phyloP scores from a whole-genome alignment of 2,329 filamentous ascomycete genomes.

The Emmonsiellopsis sp. region DNA sequence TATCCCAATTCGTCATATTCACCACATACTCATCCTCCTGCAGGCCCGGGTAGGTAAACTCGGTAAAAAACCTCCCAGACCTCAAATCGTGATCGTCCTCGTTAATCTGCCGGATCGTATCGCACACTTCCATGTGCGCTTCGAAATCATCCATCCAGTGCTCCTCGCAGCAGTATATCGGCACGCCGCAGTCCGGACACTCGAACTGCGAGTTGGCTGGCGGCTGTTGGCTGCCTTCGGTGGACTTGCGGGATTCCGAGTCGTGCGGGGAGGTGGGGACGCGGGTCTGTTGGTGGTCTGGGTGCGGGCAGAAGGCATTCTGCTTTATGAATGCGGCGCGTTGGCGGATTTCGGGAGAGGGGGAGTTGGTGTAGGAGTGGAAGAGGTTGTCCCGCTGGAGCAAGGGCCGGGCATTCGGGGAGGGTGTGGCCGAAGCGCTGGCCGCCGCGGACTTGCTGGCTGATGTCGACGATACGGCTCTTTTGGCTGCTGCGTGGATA shows the following conservation, averaged over 20 bases:
- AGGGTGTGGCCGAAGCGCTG: background rate
- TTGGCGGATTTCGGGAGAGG: constrained; percentile 75
- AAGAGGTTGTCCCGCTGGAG: constrained; percentile 76
- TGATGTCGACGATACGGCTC: background rate
- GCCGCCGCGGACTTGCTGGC: background rate
- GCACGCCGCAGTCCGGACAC: constrained; percentile 91
- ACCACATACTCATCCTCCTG: constrained; percentile 88
- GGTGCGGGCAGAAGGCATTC: constrained; percentile 89
- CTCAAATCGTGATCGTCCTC: constrained; percentile 94
- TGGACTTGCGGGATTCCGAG: constrained; percentile 51
- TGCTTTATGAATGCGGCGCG: constrained; percentile 86
- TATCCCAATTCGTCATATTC: constrained; percentile 99
- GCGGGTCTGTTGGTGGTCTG: constrained; percentile 70
- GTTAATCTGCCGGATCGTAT: constrained; percentile 84
- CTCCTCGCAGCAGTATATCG: constrained; percentile 85
- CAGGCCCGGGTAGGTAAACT: constrained; percentile 81
- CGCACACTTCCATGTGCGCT: constrained; percentile 82
- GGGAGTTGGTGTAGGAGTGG: constrained; percentile 82
- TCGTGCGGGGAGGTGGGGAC: constrained; percentile 56
- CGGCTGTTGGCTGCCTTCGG: constrained; percentile 43
- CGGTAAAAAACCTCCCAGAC: constrained; percentile 83
- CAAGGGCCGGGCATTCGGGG: constrained; percentile 19
- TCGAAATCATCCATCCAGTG: constrained; percentile 98
- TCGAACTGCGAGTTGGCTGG: constrained; percentile 85
- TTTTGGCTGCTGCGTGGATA: background rate